Evolutionary conservation across 768 basidiomycete species (phyloP).

Genomic region (Agrocybe pediades): DNA sequence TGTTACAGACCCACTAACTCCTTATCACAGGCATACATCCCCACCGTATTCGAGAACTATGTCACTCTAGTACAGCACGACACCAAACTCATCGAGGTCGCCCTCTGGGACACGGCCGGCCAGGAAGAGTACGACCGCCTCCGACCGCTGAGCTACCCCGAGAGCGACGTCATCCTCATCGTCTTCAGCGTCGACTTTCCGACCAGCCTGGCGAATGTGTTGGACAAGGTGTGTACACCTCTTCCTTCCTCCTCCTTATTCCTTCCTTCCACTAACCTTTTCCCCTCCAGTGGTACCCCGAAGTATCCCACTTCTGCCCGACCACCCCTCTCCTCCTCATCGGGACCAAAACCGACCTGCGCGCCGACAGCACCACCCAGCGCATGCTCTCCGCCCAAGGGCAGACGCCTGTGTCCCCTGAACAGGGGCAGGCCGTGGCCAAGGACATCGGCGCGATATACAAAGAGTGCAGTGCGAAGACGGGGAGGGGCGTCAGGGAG

Average conservation of each 20-base stretch:
- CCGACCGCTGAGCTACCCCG: constrained; percentile 83
- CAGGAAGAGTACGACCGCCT: constrained; percentile 96
- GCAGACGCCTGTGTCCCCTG: constrained; percentile 74
- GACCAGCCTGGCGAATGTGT: constrained; percentile 85
- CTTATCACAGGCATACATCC: constrained; percentile 76
- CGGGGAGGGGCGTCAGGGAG: constrained; percentile 86
- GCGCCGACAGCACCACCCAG: constrained; percentile 82
- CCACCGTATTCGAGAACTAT: constrained; percentile 94
- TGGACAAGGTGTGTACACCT: constrained; percentile 82
- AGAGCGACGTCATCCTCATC: constrained; percentile 89
- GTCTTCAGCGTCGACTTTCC: constrained; percentile 96
- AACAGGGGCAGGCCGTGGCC: constrained; percentile 85
- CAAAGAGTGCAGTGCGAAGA: constrained; percentile 92
- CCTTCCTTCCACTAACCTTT: background rate
- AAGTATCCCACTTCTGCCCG: constrained; percentile 92
- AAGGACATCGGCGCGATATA: constrained; percentile 94
- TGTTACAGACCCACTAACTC: background rate
- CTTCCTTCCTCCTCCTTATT: background rate
- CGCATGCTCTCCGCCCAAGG: constrained; percentile 92
- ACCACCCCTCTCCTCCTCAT: constrained; percentile 89
- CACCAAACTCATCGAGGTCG: constrained; percentile 88
- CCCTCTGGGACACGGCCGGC: constrained; percentile 98
- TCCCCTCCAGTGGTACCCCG: constrained; percentile 78
- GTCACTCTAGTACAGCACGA: constrained; percentile 86
- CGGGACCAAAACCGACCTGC: constrained; percentile 91